A percentile compares a stretch with the other conserved stretches of the same genome.
phyloP scores from a whole-genome alignment of 805 yeast genomes.

The Candida sakaeoensis region DNA sequence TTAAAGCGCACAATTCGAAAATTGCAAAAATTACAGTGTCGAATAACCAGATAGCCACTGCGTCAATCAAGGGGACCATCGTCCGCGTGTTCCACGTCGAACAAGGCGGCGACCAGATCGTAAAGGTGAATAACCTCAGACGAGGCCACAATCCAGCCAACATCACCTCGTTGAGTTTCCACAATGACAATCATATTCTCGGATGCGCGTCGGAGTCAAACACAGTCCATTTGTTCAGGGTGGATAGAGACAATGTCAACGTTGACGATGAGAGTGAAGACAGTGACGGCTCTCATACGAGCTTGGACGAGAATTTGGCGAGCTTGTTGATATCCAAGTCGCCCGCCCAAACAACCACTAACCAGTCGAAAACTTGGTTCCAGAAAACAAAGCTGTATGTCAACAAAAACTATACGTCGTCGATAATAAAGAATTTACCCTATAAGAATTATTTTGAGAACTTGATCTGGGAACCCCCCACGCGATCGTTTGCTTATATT shows the following conservation, averaged over 20 bases:
- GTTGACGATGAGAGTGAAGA: constrained; percentile 19
- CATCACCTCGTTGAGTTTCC: constrained; percentile 33
- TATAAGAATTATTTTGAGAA: constrained; percentile 39
- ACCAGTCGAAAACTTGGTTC: constrained; percentile 15
- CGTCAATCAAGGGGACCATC: constrained; percentile 42
- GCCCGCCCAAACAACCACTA: too few relatives aligned
- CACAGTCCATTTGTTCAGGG: constrained; percentile 38
- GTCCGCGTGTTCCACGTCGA: constrained; percentile 30
- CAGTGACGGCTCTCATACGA: constrained; percentile 30
- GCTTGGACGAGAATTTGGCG: constrained; percentile 41
- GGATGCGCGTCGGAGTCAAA: constrained; percentile 40
- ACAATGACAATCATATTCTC: constrained; percentile 27
- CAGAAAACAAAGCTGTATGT: constrained; percentile 25
- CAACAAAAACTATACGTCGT: constrained; percentile 35
- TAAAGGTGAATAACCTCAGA: constrained; percentile 31
- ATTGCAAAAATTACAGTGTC: constrained; percentile 31
- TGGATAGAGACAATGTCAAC: constrained; percentile 16
- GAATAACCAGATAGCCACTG: constrained; percentile 34
- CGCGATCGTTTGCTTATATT: constrained; percentile 39
- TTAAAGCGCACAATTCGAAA: constrained; percentile 38
- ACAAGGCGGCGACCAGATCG: constrained; percentile 15
- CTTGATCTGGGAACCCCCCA: constrained; percentile 40
- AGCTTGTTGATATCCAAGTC: constrained; percentile 23
- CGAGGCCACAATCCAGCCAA: constrained; percentile 38
- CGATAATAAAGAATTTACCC: constrained; percentile 36